Base-by-base conservation (phyloP, 1,139 yeast species). In the Debaryomyces udenii region DNA sequence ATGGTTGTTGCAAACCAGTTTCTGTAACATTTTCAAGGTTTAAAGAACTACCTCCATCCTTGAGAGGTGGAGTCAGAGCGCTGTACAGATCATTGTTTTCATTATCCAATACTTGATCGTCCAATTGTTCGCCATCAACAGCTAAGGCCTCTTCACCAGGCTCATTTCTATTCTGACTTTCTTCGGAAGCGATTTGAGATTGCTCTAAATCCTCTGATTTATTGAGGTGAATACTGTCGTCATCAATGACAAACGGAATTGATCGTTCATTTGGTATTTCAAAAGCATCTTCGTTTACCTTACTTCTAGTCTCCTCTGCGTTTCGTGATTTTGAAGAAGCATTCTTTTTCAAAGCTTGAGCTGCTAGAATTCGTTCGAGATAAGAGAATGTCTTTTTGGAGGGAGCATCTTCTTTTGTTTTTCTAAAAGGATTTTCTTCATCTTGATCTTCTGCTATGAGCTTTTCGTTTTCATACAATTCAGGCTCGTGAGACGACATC, bases 311-410 rank as follows among this genome's bases (percentile, higher is more conserved):
- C 5, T 5, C 22, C 7, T n/a, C n/a, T 20, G 22, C 22, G 7
- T 20, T 5, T 7, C 22, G 7, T 20, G 22, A 6, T 20, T 7
- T 6, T 7, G 22, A n/a, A 20, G 22, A 20, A 20, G 22, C 5
- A 7, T 32, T 17, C 17, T 11, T 26, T 22, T 36, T 44, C 9
- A 39, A 31, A 14, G 53, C 52, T 27, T 55, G 61, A 3, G 57
- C 51, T 1, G 55, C 57, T 9, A 65, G 46, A 27, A 65, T 65
- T 37, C 60, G 49, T 35, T 68, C 73, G 27, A 68, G 53, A 42
- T 68, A 68, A 0, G 74, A 52, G 31, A 52, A 37, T 15, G 50
- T 26, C 24, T 23, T 39, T 17, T 9, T 20, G 6, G 32, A 18
- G 20, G 34, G 13, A 3, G 13, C 10, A 30, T 30, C 13, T 22